Conservation (phyloP, 345 rosid species). For the Mercurialis annua region DNA sequence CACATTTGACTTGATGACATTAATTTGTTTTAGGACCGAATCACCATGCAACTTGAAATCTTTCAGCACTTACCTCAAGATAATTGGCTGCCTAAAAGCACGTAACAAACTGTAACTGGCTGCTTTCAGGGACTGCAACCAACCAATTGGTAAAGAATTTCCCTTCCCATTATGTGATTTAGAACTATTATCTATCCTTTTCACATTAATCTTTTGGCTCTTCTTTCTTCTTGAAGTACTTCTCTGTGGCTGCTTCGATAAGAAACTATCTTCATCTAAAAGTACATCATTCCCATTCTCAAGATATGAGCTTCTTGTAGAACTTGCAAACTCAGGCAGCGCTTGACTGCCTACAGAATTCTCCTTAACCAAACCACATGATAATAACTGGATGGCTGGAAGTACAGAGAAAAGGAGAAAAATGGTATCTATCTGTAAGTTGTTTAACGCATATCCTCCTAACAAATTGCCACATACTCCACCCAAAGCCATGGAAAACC, state of each 20-base stretch:
- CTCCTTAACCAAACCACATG: slow-evolving; percentile 76
- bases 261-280: slow-evolving; percentile 35
- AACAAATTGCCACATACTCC: slow-evolving; percentile 88
- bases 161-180: slow-evolving; percentile 34
- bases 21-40: not conserved
- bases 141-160: slow-evolving; percentile 37
- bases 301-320: slow-evolving; percentile 27
- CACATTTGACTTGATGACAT: not conserved
- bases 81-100: slow-evolving; percentile 77
- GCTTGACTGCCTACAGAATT: slow-evolving; percentile 31
- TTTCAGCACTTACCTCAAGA: slow-evolving; percentile 56
- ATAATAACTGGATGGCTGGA: slow-evolving; percentile 68
- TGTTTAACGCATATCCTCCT: slow-evolving; percentile 79
- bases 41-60: not conserved
- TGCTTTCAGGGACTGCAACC: slow-evolving; percentile 60
- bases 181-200: slow-evolving; percentile 22
- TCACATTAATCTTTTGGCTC: slow-evolving; percentile 47
- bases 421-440: slow-evolving; percentile 61
- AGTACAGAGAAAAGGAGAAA: slow-evolving; percentile 72
- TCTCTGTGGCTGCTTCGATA: slow-evolving; percentile 33
- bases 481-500: slow-evolving; percentile 92
- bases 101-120: slow-evolving; percentile 55
- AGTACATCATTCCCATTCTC: slow-evolving; percentile 36
- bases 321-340: slow-evolving; percentile 30
- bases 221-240: slow-evolving; percentile 67